Evolutionary conservation across 257 asterid genomes (phyloP).

Genomic region (Echium plantagineum): DNA sequence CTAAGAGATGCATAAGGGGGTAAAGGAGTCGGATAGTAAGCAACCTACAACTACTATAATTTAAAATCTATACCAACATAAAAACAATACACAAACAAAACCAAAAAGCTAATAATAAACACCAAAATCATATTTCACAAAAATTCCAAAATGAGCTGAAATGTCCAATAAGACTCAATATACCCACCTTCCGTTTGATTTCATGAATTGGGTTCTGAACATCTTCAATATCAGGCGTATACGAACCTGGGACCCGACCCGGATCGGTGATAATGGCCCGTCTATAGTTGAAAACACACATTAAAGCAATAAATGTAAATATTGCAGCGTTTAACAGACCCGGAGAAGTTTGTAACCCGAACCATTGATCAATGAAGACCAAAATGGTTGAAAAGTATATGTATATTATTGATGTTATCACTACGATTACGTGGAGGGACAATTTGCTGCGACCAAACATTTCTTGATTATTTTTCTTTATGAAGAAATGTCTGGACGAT

Average conservation of each 20-base stretch:
- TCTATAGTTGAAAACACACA: constrained; percentile 46
- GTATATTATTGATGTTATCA: constrained; percentile 46
- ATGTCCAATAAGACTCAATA: too few species aligned
- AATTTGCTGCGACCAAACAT: constrained; percentile 29
- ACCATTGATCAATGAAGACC: constrained; percentile 81
- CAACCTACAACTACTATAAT: too few species aligned
- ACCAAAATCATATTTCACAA: too few species aligned
- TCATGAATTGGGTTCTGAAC: constrained; percentile 50
- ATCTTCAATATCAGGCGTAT: constrained; percentile 58
- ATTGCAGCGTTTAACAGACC: constrained; percentile 68
- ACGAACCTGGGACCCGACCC: constrained; percentile 77
- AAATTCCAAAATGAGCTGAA: too few species aligned
- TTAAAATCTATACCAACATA: too few species aligned
- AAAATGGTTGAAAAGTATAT: constrained; percentile 78
- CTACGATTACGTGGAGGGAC: constrained; percentile 53
- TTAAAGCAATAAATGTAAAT: constrained; percentile 48
- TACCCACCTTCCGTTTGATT: constrained; percentile 81
- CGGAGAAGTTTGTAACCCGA: constrained; percentile 69
- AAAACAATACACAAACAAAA: too few species aligned
- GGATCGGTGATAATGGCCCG: constrained; percentile 71
- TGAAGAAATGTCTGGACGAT: not conserved
- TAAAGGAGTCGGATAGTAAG: too few species aligned
- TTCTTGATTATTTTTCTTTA: not conserved
- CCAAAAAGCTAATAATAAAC: too few species aligned
- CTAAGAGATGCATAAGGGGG: too few species aligned